Evolutionary conservation across 371 early-diverging fungal genomes (phyloP).

Genomic region (Nematocida parisii): DNA sequence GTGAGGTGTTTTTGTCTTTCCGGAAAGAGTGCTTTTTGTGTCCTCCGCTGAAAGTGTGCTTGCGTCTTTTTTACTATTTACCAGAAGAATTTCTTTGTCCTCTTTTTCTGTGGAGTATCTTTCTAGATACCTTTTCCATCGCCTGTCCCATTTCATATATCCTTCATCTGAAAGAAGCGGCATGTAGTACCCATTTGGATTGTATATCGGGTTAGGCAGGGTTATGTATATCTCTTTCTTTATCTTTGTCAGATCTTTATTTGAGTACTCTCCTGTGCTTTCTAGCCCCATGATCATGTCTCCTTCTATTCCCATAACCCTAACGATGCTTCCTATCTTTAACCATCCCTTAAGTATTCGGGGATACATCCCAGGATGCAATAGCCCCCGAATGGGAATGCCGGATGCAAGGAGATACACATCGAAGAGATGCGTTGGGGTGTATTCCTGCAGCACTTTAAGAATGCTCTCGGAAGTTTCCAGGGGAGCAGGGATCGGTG

Average conservation of each 20-base stretch:
- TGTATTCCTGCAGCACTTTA: background rate
- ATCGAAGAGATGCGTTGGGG: conserved; percentile 19
- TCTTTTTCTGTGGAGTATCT: background rate
- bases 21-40: too few species aligned
- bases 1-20: background rate
- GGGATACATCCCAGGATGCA: conserved; percentile 40
- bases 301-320: background rate
- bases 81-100: conserved; percentile 2
- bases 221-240: conserved; percentile 36
- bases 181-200: conserved; percentile 28
- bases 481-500: conserved; percentile 5
- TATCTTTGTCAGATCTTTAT: conserved; percentile 4
- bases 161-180: conserved; percentile 46
- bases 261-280: background rate
- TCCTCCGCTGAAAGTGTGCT: background rate
- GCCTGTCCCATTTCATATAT: conserved; percentile 40
- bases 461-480: conserved; percentile 4
- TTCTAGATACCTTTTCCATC: conserved; percentile 35
- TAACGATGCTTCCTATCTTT: conserved; percentile 23
- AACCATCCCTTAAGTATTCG: conserved; percentile 52
- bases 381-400: conserved; percentile 35
- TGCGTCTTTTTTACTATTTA: background rate
- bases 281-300: conserved; percentile 50
- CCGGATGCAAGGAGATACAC: conserved; percentile 20
- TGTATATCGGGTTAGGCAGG: conserved; percentile 29